These are phyloP conservation scores for Vigna radiata DNA, from an alignment of 306 rosid genomes.

Conservation along the genomic window DNA sequence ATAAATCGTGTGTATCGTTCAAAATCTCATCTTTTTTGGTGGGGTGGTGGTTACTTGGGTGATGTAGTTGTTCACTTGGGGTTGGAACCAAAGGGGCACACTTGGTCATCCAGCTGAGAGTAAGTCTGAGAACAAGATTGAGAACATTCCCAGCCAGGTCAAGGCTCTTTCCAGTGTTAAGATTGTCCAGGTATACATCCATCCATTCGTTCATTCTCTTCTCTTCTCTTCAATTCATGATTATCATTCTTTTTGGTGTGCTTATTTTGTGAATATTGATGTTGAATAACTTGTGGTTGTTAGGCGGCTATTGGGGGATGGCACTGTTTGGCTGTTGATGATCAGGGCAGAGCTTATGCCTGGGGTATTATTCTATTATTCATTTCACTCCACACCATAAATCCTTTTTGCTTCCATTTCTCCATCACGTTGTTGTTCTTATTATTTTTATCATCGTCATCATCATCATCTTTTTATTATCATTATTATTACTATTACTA, in stretches of 20 bases:
- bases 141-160: conserved; percentile 92
- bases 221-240: neutral
- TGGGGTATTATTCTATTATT: conserved; percentile 74
- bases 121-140: conserved; percentile 86
- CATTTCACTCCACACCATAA: conserved; percentile 18
- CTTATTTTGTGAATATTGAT: conserved; percentile 14
- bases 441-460: no score
- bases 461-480: no score
- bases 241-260: neutral
- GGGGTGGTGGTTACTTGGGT: neutral
- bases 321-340: conserved; percentile 99
- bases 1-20: neutral
- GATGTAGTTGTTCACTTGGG: conserved; percentile 93
- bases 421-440: neutral
- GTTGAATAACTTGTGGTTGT: conserved; percentile 1
- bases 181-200: conserved; percentile 75
- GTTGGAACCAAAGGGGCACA: conserved; percentile 99
- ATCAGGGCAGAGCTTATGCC: conserved; percentile 95
- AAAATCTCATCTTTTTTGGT: neutral
- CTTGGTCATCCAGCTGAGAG: conserved; percentile 81
- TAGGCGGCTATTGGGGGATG: conserved; percentile 99
- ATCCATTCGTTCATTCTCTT: neutral
- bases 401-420: conserved; percentile 32
- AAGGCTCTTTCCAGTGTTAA: conserved; percentile 77
- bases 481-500: neutral